Percentiles rank a stretch among this genome's conserved stretches.
phyloP scores from a whole-genome alignment of 345 rosid species.

The Cochlearia excelsa region DNA sequence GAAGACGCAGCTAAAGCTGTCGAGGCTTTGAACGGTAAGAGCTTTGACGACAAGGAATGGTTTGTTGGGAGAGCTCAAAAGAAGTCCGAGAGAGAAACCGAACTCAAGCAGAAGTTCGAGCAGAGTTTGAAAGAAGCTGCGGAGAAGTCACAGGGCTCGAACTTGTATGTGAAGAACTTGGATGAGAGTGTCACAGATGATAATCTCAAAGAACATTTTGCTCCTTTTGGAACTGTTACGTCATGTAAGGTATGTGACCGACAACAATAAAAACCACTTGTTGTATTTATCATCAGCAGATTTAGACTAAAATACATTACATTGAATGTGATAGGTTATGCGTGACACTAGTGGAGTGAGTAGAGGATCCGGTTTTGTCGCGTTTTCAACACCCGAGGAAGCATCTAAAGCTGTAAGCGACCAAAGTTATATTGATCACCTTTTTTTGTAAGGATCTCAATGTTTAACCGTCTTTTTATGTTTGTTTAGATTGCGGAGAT shows the following conservation, averaged over 20 bases:
- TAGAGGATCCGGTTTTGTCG: slow-evolving; percentile 94
- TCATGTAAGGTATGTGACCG: slow-evolving; percentile 75
- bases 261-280: not conserved
- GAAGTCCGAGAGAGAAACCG: slow-evolving; percentile 78
- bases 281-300: not conserved
- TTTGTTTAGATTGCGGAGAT: slow-evolving; percentile 51
- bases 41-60: slow-evolving; percentile 84
- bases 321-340: slow-evolving; percentile 60
- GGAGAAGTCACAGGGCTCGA: slow-evolving; percentile 81
- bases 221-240: slow-evolving; percentile 72
- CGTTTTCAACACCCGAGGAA: slow-evolving; percentile 84
- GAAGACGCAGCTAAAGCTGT: slow-evolving; percentile 84
- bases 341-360: slow-evolving; percentile 81
- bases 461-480: not conserved
- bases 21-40: slow-evolving; percentile 79
- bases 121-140: slow-evolving; percentile 77
- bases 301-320: slow-evolving; percentile 4
- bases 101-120: slow-evolving; percentile 64
- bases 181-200: slow-evolving; percentile 88
- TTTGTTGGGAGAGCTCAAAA: slow-evolving; percentile 94
- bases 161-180: slow-evolving; percentile 81
- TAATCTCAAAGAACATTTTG: slow-evolving; percentile 67
- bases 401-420: slow-evolving; percentile 85
- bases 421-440: not conserved
- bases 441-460: not conserved